Conservation (phyloP, 345 rosid species). For the Brassica napus region Da-Ae NC_063446.1:50982501-50983000, state of each 20-base stretch:
- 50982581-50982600: constrained; percentile 44
- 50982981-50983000: constrained; percentile 56
- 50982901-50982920: constrained; percentile 14
- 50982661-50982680: constrained; percentile 38
- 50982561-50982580: constrained; percentile 45
- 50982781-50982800: constrained; percentile 51
- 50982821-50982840: constrained; percentile 64
- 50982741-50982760: constrained; percentile 60
- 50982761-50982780: constrained; percentile 59
- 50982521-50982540: constrained; percentile 72
- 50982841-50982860: constrained; percentile 57
- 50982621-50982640: constrained; percentile 45
- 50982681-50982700: constrained; percentile 55
- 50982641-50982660: constrained; percentile 41
- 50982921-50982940: constrained; percentile 67
- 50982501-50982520: constrained; percentile 80
- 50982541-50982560: constrained; percentile 62
- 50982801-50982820: constrained; percentile 70
- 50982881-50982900: not conserved
- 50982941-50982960: constrained; percentile 48
- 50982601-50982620: constrained; percentile 23
- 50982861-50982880: constrained; percentile 10
- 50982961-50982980: constrained; percentile 56
- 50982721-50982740: constrained; percentile 71
- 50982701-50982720: constrained; percentile 59